Evolutionary conservation across 768 basidiomycete genomes (phyloP), one percentile per base, ranked within the genome.

Genomic region (Solioccasus polychromus): DNA sequence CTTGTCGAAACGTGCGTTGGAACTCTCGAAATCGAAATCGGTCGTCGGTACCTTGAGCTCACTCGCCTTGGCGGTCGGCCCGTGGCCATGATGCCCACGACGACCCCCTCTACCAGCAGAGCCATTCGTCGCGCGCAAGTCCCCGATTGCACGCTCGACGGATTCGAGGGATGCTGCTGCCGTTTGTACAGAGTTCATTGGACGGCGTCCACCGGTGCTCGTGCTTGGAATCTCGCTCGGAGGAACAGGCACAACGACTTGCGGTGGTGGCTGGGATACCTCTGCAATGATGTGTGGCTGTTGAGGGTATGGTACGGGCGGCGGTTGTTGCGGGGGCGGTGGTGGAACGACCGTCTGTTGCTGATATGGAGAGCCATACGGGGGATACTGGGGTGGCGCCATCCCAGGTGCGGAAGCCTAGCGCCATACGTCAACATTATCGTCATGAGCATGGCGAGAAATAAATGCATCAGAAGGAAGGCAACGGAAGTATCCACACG

Each of bases 1-100:
- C 64, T 92, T 91, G 69, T 91, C 87, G 54, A 92, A 92, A 42
- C 80, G 80, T 3, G 85, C 84, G 54, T 92, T 93, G 44, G 79
- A 78, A 45, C 74, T 75, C 62, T 78, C 70, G 62, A 92, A 93
- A 68, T 92, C 90, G 59, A 92, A 92, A 62, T 92, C 90, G 0
- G 81, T 82, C 1, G 72, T 61, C 0, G 89, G 90, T 1, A 92
- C 85, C 26, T 68, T 67, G n/a, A 77, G 46, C 18, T 75, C 73
- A 17, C 52, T 60, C 2, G 60, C 52, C 55, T 73, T 71, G 32
- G 23, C 34, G 2, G 37, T 63, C 54, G 44, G 37, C 36, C 53
- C 61, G 6, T 65, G 62, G 19, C 54, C 58, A 9, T 60, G 62
- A 38, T 57, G 56, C 18, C 60, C 60, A 38, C 70, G 66, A 11